Base-by-base conservation (phyloP, 139 green algal species). In the Tetratostichococcus sp. region DNA sequence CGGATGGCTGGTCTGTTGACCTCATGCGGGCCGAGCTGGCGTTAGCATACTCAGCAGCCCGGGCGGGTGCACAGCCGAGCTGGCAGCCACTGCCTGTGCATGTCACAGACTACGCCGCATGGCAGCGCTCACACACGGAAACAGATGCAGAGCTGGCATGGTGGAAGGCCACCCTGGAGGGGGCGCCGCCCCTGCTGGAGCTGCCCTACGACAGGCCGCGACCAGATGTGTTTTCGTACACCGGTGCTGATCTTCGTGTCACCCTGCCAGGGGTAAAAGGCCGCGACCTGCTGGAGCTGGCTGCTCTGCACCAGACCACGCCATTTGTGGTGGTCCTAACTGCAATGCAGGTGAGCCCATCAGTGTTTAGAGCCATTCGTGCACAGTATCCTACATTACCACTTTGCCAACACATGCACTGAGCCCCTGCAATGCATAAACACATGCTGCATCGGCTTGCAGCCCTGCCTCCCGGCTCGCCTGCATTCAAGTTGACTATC, bases 1-100 rank as follows among this genome's bases (percentile, higher is more conserved):
- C 69, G 3, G 69, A 74, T 25, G 69, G 69, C n/a, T 74, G 25
- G 35, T 66, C 35, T 11, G 11, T 30, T 21, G 19, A 5, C 16
- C 66, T 74, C 69, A 66, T 74, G 17, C 30, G n/a, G n/a, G 4
- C 5, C 11, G 69, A 74, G 35, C 35, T 74, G 39, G n/a, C n/a
- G 11, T 26, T 3, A 6, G 69, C 69, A 26, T 74, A 74, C 39
- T 30, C 50, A n/a, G 69, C 69, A 21, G 50, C 57, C 14, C 6
- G 6, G 6, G 33, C 8, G 4, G 39, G 42, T 19, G 4, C 50
- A 35, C 5, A 22, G 25, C 69, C 35, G 35, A 22, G n/a, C 35
- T 35, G 50, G n/a, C 19, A 32, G n/a, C 69, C 14, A 5, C 35
- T 74, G 35, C 69, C 69, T 11, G 57, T 74, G 33, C 69, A 74